Evolutionary conservation across 83 land plant species (phyloP).

Genomic region (Picea abies): DNA sequence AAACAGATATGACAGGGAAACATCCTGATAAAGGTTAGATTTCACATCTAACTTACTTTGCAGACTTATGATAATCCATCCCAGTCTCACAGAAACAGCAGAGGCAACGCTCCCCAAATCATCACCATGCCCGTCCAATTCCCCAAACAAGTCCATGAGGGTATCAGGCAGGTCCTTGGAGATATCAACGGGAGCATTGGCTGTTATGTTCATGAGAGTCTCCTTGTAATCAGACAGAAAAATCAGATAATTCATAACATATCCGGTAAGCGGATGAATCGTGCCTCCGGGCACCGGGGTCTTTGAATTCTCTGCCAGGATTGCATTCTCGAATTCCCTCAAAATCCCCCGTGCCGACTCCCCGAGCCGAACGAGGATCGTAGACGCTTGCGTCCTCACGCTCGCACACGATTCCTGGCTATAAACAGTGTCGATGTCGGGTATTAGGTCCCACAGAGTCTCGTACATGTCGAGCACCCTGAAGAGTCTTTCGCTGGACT

Average conservation of each 20-base stretch:
- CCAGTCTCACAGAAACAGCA: constrained; percentile 38
- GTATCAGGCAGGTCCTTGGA: constrained; percentile 19
- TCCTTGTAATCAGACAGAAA: constrained; percentile 33
- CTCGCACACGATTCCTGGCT: constrained; percentile 33
- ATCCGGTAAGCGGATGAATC: constrained; percentile 43
- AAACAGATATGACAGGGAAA: constrained; percentile 70
- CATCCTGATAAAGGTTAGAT: constrained; percentile 76
- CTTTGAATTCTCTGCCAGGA: constrained; percentile 63
- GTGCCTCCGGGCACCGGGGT: constrained; percentile 77
- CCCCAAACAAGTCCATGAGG: too few relatives aligned
- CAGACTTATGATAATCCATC: constrained; percentile 66
- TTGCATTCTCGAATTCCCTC: constrained; percentile 83
- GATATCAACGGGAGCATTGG: constrained; percentile 42
- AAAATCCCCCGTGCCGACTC: constrained; percentile 77
- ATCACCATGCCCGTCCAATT: too few relatives aligned
- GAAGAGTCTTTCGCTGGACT: too few relatives aligned
- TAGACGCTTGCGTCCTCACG: constrained; percentile 51
- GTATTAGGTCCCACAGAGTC: constrained; percentile 69
- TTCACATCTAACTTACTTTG: constrained; percentile 76
- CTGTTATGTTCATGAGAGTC: constrained; percentile 30
- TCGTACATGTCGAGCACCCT: too few relatives aligned
- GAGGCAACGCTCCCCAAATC: too few relatives aligned
- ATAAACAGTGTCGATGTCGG: constrained; percentile 42
- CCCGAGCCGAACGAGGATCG: constrained; percentile 59
- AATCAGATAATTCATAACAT: constrained; percentile 47